phyloP scores from a whole-genome alignment of 176 grass and related monocot genomes.

The Raddia distichophylla region DNA sequence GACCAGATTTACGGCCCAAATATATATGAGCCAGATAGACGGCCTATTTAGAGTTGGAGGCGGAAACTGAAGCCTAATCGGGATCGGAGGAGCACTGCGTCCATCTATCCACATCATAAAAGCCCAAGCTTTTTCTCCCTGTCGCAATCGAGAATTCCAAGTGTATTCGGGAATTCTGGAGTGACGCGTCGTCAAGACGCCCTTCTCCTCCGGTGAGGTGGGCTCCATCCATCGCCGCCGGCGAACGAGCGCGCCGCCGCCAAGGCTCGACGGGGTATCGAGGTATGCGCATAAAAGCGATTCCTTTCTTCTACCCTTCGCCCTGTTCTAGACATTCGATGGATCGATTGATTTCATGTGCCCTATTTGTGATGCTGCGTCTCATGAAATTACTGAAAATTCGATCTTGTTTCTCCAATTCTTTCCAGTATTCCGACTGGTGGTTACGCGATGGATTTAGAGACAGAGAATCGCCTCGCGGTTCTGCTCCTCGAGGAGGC shows the following conservation, averaged over 20 bases:
- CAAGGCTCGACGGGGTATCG: neutral
- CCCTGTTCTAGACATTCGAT: neutral
- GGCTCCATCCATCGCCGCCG: neutral
- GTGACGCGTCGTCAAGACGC: neutral
- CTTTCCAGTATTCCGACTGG: neutral
- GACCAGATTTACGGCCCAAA: neutral
- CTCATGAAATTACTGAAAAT: neutral
- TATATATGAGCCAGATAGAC: too few relatives aligned
- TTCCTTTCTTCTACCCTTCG: neutral
- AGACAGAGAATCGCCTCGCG: slow-evolving; percentile 62
- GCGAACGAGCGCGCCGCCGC: neutral
- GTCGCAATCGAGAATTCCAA: too few relatives aligned
- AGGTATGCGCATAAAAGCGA: neutral
- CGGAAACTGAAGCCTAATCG: neutral
- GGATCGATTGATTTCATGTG: neutral
- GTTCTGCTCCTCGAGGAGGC: slow-evolving; percentile 65
- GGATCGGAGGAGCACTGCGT: neutral
- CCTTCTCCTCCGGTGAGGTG: neutral
- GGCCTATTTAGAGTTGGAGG: neutral
- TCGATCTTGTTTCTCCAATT: neutral
- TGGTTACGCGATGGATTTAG: slow-evolving; percentile 54
- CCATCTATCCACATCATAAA: neutral
- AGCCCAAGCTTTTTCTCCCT: neutral
- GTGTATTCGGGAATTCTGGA: neutral
- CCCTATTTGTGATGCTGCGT: neutral